A percentile compares a stretch with the other conserved stretches of the same genome.
Evolutionary conservation across 106 monocot genomes (phyloP).

Genomic region (Narthecium ossifragum): DNA sequence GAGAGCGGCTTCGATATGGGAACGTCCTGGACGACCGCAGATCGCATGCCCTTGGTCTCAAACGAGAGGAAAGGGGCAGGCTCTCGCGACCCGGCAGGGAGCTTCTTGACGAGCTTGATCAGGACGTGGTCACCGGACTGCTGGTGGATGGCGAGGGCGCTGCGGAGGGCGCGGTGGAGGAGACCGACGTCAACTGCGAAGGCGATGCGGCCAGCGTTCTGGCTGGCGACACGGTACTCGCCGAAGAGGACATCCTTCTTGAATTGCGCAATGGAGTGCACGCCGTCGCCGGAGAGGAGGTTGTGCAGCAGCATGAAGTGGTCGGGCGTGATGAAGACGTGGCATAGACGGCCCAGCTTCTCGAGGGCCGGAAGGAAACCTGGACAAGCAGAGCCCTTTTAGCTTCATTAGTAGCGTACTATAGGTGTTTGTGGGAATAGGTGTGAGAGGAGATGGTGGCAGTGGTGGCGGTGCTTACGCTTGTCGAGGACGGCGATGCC

Average conservation of each 20-base stretch:
- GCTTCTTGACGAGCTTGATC: conserved; percentile 97
- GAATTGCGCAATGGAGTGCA: conserved; percentile 88
- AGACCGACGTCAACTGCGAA: conserved; percentile 73
- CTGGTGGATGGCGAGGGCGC: conserved; percentile 61
- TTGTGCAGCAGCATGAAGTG: conserved; percentile 93
- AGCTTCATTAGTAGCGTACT: background rate
- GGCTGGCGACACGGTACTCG: conserved; percentile 88
- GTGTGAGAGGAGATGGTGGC: background rate
- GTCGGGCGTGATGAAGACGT: conserved; percentile 68
- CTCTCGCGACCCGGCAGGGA: conserved; percentile 56
- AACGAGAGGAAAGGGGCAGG: conserved; percentile 82
- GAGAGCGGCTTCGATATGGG: conserved; percentile 91
- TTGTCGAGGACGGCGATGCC: conserved; percentile 91
- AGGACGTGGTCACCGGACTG: conserved; percentile 51
- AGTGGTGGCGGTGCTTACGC: conserved; percentile 26
- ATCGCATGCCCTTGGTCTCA: conserved; percentile 72
- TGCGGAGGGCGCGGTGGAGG: conserved; percentile 92
- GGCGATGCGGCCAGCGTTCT: conserved; percentile 67
- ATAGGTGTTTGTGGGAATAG: conserved; percentile 11
- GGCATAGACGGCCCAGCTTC: conserved; percentile 77
- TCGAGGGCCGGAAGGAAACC: conserved; percentile 90
- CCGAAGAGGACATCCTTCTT: conserved; percentile 65
- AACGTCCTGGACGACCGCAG: conserved; percentile 95
- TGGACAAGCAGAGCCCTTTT: conserved; percentile 6
- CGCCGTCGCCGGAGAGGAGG: conserved; percentile 54